A percentile compares a stretch with the other conserved stretches of the same genome.
These are phyloP conservation scores for Sarocladium strictum DNA, from an alignment of 2,329 filamentous ascomycete genomes.

Conservation along the genomic window DNA sequence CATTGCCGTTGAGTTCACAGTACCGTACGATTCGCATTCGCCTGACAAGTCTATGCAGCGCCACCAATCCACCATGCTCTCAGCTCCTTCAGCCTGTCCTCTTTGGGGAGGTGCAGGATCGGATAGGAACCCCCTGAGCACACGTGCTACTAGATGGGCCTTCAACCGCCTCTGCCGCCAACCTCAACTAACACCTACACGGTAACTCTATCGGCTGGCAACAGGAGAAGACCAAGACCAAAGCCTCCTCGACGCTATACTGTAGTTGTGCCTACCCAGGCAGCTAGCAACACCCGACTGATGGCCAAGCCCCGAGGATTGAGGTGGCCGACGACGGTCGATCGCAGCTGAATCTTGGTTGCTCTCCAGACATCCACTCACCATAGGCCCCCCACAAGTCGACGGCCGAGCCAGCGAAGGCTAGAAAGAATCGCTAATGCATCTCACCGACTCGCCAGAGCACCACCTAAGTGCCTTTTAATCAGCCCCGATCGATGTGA, in stretches of 20 bases:
- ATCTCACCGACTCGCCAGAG: slow-evolving; percentile 1
- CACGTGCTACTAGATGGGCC: background rate
- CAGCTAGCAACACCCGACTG: slow-evolving; percentile 4
- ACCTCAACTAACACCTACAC: background rate
- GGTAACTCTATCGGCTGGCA: background rate
- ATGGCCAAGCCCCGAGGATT: slow-evolving; percentile 9
- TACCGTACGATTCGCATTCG: slow-evolving; percentile 1
- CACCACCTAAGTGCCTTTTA: background rate
- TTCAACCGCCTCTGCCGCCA: background rate
- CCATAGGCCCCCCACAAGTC: background rate
- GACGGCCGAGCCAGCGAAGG: background rate
- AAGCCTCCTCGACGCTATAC: background rate
- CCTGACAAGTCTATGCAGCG: background rate
- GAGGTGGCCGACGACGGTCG: slow-evolving; percentile 3
- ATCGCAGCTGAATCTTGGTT: slow-evolving; percentile 9
- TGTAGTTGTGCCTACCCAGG: background rate
- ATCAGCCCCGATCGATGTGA: background rate
- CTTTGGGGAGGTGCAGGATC: background rate
- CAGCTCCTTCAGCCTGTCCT: background rate
- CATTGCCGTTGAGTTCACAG: background rate
- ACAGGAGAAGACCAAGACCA: background rate
- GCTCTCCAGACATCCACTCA: slow-evolving; percentile 1
- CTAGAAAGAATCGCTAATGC: background rate
- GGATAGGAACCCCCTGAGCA: background rate
- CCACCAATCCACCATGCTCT: slow-evolving; percentile 2